A percentile compares a stretch with the other conserved stretches of the same genome.
Evolutionary conservation across 2,329 filamentous ascomycete species (phyloP).

Genomic region (Sclerotinia trifoliorum): DNA sequence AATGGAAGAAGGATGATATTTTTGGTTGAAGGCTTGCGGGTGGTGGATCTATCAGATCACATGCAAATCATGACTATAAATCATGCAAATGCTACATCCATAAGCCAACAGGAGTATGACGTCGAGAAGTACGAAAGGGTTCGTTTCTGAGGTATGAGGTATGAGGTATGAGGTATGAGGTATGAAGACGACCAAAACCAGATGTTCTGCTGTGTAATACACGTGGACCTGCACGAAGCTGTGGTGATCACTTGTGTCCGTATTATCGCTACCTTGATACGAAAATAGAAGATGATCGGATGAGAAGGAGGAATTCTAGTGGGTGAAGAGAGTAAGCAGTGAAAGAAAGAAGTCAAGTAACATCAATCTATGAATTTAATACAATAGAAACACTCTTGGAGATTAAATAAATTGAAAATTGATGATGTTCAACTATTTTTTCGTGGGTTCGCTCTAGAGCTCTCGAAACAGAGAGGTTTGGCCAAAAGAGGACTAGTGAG

Average conservation of each 20-base stretch:
- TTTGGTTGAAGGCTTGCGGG: background rate
- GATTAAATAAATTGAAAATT: background rate
- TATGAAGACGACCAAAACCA: background rate
- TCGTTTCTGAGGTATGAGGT: background rate
- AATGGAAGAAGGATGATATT: constrained; percentile 19
- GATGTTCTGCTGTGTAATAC: constrained; percentile 9
- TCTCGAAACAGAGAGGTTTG: constrained; percentile 2
- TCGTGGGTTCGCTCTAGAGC: background rate
- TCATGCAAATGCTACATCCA: constrained; percentile 16
- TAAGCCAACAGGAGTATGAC: constrained; percentile 10
- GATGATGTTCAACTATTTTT: constrained; percentile 3
- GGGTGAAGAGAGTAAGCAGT: constrained; percentile 1
- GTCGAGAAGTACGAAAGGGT: background rate
- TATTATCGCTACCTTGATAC: constrained; percentile 1
- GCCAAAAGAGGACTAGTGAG: constrained; percentile 26
- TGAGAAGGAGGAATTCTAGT: background rate
- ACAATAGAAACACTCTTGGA: background rate
- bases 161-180: background rate
- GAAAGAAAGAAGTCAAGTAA: background rate
- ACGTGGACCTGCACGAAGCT: constrained; percentile 19
- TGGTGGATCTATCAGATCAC: constrained; percentile 27
- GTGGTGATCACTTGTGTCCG: background rate
- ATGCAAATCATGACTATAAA: constrained; percentile 29
- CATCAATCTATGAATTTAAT: background rate
- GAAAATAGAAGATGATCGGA: background rate